Base-by-base conservation (phyloP, 139 green algal genomes). In the Coelastrella sp. region DNA sequence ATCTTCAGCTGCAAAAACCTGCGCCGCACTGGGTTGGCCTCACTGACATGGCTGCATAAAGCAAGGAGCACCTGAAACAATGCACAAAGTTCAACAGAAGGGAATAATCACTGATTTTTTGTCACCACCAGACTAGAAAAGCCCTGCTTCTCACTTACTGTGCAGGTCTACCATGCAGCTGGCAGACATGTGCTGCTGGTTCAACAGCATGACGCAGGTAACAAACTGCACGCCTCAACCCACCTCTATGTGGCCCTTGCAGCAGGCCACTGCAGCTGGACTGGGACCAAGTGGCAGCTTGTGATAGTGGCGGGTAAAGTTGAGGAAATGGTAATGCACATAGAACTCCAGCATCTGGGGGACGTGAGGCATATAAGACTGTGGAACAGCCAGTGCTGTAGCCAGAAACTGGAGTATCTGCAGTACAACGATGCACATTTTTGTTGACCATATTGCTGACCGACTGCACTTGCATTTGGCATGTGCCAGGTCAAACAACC, bases 171-270 rank as follows among this genome's bases (percentile, higher is more conserved):
- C 35, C 35, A 49, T 49, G 35, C 35, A 49, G 35, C 35, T 49
- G 35, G 35, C 35, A 49, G 35, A 49, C 35, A 49, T 49, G 35
- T 49, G 35, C 35, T 49, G 35, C 35, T 49, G 35, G 35, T 49
- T 49, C 35, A 49, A 49, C 35, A 49, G 35, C 35, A 5, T 49
- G 35, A 49, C 35, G 35, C 35, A 49, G 35, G 35, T 49, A 3
- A 49, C 35, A 49, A 49, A 49, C 35, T 3, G 35, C 35, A 49
- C 3, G 35, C 35, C 35, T 3, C 35, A 49, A 49, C 35, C 35
- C 35, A 90, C 85, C 85, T 78, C 35, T 24, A 90, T 60, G 72
- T 90, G 85, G n/a, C 85, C 74, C 49, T 84, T 84, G 85, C 85
- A 82, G 35, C 70, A 83, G 9, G 85, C 85, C 11, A 57, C 73